Evolutionary conservation across 331 rosid genomes (phyloP), one percentile per base, ranked within the genome.

Genomic region (Dryas integrifolia): DNA sequence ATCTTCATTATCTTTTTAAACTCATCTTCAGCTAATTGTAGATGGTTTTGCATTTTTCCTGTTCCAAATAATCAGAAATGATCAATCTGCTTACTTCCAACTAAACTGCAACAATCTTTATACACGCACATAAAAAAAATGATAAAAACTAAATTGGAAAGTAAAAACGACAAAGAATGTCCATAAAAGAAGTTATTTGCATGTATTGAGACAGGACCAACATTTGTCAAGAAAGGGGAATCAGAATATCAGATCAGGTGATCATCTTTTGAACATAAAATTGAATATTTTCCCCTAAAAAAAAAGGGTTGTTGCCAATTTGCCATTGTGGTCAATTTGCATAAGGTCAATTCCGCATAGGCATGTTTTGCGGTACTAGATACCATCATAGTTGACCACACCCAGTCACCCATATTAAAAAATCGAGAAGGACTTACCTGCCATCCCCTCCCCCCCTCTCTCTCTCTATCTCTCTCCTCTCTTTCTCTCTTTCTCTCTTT

Each of bases 41-140:
- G 68, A 69, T 73, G 89, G 12, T 86, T 91, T 50, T 86, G 88
- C 79, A 82, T 70, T 72, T 82, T 79, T 24, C 97, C 96, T 92
- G 89, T 83, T 78, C 11, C 77, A 79, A 60, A 82, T 41, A 46
- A 75, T 59, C 68, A 58, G 7, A 67, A 66, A 6, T 55, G 65
- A 50, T 40, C 41, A 59, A 39, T 55, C 73, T 48, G 49, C 18
- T 67, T 38, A 44, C 45, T 6, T 30, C 14, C 60, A 49, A 45
- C 11, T 61, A 46, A 59, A 24, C 9, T 30, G 44, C 38, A 5
- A 24, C 24, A 51, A 6, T 14, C 53, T 21, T 9, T 40, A 39
- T 38, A 26, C 49, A 44, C 6, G 70, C 11, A 6, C 69, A 49
- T 49, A 5, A 24, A 46, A 46, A 43, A 39, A 73, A 13, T 48